Evolutionary conservation across 2,329 filamentous ascomycete genomes (phyloP).

Genomic region (Ceratocystis destructans): DNA sequence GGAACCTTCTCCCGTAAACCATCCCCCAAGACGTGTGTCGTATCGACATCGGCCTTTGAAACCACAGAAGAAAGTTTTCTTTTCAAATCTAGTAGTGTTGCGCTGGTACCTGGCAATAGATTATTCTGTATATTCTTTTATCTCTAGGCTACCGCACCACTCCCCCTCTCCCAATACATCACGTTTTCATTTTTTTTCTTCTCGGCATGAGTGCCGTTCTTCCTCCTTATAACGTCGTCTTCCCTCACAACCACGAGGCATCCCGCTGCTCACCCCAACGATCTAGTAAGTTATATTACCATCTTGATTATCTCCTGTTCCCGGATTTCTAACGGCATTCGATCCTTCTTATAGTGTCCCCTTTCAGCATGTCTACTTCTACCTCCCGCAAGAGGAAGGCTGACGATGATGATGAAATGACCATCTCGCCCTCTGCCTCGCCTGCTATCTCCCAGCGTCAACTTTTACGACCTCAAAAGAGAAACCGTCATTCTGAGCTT

Average conservation of each 20-base stretch:
- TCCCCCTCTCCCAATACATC: background rate
- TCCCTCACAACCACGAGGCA: slow-evolving; percentile 46
- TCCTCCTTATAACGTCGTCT: slow-evolving; percentile 41
- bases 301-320: background rate
- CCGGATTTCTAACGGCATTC: background rate
- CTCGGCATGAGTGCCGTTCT: slow-evolving; percentile 48
- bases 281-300: slow-evolving; percentile 34
- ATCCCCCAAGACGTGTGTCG: background rate
- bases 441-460: slow-evolving; percentile 59
- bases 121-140: slow-evolving; percentile 12
- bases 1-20: background rate
- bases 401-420: slow-evolving; percentile 77
- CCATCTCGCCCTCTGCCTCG: slow-evolving; percentile 70
- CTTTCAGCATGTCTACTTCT: slow-evolving; percentile 36
- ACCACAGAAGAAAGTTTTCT: background rate
- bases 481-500: slow-evolving; percentile 49
- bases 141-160: background rate
- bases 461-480: slow-evolving; percentile 54
- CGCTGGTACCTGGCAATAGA: background rate
- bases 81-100: background rate
- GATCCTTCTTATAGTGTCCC: slow-evolving; percentile 25
- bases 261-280: slow-evolving; percentile 41
- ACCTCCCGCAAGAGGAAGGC: slow-evolving; percentile 69
- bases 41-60: background rate
- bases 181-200: too few relatives aligned